Percentiles rank a stretch among this genome's conserved stretches.
phyloP scores from a whole-genome alignment of 106 monocot species.

The Ottelia alismoides region DNA sequence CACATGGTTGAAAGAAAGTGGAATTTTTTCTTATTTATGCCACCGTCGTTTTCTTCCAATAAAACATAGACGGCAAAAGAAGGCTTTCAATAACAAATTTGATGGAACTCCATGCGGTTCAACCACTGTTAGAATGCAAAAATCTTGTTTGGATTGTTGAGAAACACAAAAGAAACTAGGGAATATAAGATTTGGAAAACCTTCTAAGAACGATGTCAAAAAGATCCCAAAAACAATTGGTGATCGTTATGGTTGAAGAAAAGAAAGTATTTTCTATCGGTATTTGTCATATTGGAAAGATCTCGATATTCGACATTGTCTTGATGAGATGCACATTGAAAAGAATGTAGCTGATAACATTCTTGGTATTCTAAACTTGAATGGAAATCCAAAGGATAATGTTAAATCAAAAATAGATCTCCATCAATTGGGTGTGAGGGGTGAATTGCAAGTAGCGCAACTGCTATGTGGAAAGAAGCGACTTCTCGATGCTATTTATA shows the following conservation, averaged over 20 bases:
- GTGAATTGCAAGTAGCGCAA: background rate
- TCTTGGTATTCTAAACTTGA: background rate
- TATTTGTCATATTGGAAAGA: too few species aligned
- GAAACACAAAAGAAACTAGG: too few species aligned
- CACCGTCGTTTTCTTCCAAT: background rate
- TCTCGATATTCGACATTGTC: too few species aligned
- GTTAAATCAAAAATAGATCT: background rate
- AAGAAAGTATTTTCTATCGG: too few species aligned
- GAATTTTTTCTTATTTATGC: too few species aligned
- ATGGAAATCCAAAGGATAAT: background rate
- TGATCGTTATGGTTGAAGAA: too few species aligned
- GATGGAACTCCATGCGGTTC: background rate
- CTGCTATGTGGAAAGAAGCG: background rate
- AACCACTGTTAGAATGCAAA: background rate
- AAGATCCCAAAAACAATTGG: background rate
- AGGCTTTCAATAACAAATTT: background rate
- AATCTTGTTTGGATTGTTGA: background rate
- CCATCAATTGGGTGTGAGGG: background rate
- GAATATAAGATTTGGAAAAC: background rate
- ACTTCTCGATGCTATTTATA: background rate
- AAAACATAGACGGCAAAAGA: background rate
- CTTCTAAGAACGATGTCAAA: background rate
- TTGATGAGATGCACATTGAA: too few species aligned
- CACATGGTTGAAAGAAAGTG: too few species aligned
- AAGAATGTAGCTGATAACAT: slow-evolving; percentile 1